phyloP scores from a whole-genome alignment of 306 rosid species.

The Castanea crenata region DNA sequence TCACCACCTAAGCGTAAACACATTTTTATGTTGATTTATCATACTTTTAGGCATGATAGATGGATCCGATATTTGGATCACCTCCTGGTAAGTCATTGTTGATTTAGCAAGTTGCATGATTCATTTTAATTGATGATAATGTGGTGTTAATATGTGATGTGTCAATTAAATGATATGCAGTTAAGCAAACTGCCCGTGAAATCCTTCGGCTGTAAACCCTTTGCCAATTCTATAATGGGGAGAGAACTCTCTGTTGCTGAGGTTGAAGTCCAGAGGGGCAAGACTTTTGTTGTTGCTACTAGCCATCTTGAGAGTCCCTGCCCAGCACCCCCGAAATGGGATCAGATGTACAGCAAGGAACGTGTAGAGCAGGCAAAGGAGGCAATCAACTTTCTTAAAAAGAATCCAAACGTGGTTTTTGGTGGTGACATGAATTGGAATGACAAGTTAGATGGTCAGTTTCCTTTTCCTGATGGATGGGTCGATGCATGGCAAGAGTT shows the following conservation, averaged over 20 bases:
- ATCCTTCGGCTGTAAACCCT: slow-evolving; percentile 59
- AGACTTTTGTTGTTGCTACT: slow-evolving; percentile 66
- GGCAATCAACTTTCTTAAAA: slow-evolving; percentile 58
- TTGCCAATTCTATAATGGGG: slow-evolving; percentile 74
- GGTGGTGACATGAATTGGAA: slow-evolving; percentile 99
- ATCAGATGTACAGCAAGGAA: slow-evolving; percentile 95
- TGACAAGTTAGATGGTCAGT: slow-evolving; percentile 75
- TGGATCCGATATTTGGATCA: background rate
- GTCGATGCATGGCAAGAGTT: slow-evolving; percentile 71
- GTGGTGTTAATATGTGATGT: background rate
- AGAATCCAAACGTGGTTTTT: slow-evolving; percentile 66
- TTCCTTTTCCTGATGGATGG: slow-evolving; percentile 76
- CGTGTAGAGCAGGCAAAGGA: slow-evolving; percentile 78
- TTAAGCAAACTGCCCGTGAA: slow-evolving; percentile 76
- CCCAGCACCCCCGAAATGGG: slow-evolving; percentile 85
- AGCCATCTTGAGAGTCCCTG: slow-evolving; percentile 97
- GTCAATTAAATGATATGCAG: slow-evolving; percentile 34
- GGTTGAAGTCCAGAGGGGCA: slow-evolving; percentile 53
- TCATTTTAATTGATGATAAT: background rate
- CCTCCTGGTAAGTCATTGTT: background rate
- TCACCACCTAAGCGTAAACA: background rate
- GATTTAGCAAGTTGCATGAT: background rate
- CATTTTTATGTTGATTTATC: background rate
- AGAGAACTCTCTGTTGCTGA: slow-evolving; percentile 84
- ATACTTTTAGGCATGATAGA: background rate